A percentile compares a stretch with the other conserved stretches of the same genome.
phyloP scores from a whole-genome alignment of 495 filamentous ascomycete genomes.

The Beverwykella pulmonaria region DNA sequence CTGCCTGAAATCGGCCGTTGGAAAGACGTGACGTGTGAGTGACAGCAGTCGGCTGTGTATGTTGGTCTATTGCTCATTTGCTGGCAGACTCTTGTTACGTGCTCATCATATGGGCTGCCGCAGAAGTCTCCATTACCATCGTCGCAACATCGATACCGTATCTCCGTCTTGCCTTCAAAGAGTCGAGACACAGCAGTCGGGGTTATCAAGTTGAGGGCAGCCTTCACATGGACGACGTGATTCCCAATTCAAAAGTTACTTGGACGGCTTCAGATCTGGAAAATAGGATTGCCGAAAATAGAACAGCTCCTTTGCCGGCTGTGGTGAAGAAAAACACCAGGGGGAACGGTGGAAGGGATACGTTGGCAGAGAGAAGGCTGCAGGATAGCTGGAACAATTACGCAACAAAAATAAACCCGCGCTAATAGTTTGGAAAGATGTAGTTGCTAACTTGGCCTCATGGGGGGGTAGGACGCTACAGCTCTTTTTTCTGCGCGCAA shows the following conservation, averaged over 20 bases:
- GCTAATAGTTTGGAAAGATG: not conserved
- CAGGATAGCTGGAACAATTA: not conserved
- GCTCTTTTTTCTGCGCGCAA: too few relatives aligned
- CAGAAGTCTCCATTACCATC: conserved; percentile 12
- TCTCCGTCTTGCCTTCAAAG: conserved; percentile 8
- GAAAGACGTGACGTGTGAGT: not conserved
- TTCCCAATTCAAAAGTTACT: not conserved
- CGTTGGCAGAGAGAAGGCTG: not conserved
- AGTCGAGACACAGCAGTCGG: not conserved
- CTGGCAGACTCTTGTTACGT: conserved; percentile 3
- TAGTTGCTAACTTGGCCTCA: too few relatives aligned
- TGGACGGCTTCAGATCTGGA: not conserved
- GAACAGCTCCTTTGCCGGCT: not conserved
- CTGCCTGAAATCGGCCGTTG: conserved; percentile 1
- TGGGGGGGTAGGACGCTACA: too few relatives aligned
- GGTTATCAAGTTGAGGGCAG: not conserved
- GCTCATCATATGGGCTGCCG: conserved; percentile 18
- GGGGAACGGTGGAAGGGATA: not conserved
- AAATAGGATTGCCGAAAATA: not conserved
- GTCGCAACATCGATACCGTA: conserved; percentile 19
- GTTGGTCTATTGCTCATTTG: not conserved
- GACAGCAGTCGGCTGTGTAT: too few relatives aligned
- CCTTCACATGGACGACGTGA: not conserved
- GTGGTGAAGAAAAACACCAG: not conserved
- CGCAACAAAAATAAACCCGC: not conserved